Evolutionary conservation across 164 flowering plant species (phyloP), one percentile per base, ranked within the genome.

Genomic region (Buxus sempervirens): DNA sequence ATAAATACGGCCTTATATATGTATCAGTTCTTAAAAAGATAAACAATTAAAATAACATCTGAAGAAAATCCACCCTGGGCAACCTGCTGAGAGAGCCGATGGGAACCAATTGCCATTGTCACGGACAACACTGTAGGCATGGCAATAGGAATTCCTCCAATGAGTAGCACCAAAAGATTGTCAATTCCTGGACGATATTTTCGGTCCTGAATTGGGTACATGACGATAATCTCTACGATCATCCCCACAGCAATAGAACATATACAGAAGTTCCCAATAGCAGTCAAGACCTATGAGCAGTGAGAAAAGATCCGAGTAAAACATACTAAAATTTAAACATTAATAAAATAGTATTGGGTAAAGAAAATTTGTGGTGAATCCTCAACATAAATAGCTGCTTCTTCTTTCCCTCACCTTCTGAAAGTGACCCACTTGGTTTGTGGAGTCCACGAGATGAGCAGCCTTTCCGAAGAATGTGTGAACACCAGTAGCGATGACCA

Each of bases 381-480:
- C 22, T 8, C 4, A 45, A 45, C 18, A 41, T 32, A 56, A 23
- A 49, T 15, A 42, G 19, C 25, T 16, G 22, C 14, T 28, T 13
- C 23, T 6, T 10, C 16, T 8, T 59, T 24, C 38, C 59, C 85
- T 65, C 72, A 69, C 97, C 86, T 91, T 83, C 69, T 89, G 95
- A 73, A 91, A 91, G 72, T 91, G 97, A 19, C 95, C 97, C 23
- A 91, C 93, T 81, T 89, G 92, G 65, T 87, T 87, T 51, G 97
- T 91, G 36, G 79, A 63, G 67, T 91, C 97, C 27, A 91, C 97
- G 58, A 91, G 93, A 70, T 91, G 93, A 54, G 97, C 97, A 62
- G 95, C 95, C 76, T 91, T 91, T n/a, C 97, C 97, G 58, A 89
- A 89, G 84, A 91, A 91, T n/a, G 95, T 89, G 62, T 91, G 95